Conservation (phyloP, 371 early-diverging fungal genomes). For the Nematocida sp. region DNA sequence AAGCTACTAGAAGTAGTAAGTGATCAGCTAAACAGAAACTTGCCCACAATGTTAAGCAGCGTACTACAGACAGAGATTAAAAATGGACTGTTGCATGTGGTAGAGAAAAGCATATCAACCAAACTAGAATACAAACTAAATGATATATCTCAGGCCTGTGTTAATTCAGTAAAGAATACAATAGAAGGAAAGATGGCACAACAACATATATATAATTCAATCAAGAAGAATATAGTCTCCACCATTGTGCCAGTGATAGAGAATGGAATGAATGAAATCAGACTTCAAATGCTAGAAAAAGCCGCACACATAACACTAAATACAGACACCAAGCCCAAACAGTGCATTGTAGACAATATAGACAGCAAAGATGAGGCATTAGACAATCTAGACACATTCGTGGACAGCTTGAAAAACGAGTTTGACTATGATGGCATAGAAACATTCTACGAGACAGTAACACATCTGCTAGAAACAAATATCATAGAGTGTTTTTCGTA, state of each 20-base stretch:
- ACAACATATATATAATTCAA: neutral
- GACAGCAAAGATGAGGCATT: slow-evolving; percentile 40
- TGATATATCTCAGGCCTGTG: slow-evolving; percentile 17
- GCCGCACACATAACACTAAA: slow-evolving; percentile 39
- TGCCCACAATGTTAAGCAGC: slow-evolving; percentile 23
- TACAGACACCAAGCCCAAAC: neutral
- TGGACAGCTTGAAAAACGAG: slow-evolving; percentile 4
- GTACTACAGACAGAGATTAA: slow-evolving; percentile 45
- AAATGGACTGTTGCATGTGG: neutral
- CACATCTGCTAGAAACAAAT: slow-evolving; percentile 41
- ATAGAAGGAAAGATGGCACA: slow-evolving; percentile 13
- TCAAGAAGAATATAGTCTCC: slow-evolving; percentile 51
- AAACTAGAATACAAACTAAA: slow-evolving; percentile 30
- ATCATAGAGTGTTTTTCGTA: slow-evolving; percentile 41
- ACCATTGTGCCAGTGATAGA: slow-evolving; percentile 56
- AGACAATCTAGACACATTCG: slow-evolving; percentile 20
- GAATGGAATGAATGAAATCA: slow-evolving; percentile 60
- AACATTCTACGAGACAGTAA: slow-evolving; percentile 23
- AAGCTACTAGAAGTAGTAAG: slow-evolving; percentile 25
- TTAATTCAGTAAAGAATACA: neutral
- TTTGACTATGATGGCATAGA: slow-evolving; percentile 15
- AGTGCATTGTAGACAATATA: slow-evolving; percentile 27
- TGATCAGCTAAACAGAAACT: slow-evolving; percentile 50
- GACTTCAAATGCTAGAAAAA: slow-evolving; percentile 58
- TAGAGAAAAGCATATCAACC: slow-evolving; percentile 11